Base-by-base conservation (phyloP, 2,329 filamentous ascomycete species). In the Verticillium isaacii region DNA sequence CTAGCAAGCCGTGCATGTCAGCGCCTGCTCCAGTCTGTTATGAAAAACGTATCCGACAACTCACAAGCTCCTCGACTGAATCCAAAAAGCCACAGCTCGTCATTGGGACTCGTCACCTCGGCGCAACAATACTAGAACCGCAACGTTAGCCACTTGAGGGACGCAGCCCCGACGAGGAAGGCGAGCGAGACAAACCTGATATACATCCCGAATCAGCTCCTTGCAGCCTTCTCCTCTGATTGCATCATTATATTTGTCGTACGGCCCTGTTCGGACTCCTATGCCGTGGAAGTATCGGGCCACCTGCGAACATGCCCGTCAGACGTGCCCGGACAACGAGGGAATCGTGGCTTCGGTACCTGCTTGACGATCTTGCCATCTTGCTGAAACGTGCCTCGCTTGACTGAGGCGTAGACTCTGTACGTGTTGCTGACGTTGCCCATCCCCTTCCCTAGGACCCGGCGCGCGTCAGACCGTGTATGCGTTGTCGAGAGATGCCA, bases 51-150 rank as follows among this genome's bases (percentile, higher is more conserved):
- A 23, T 23, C 0, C 0, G 5, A 23, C 14, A 17, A 5, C 14
- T 50, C 62, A 66, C 67, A 78, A 1, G 75, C 75, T 17, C 77
- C 77, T 54, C 75, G 71, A 36, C 74, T 74, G 63, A 75, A 75
- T 11, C 75, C 77, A 50, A 73, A 78, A 8, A 79, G 63, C 68
- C 73, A 78, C 1, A 78, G 62, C 61, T 79, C 75, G 62, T 78
- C 74, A 59, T 70, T 14, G 58, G 65, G 60, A 39, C 58, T 61
- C 29, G 15, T 57, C 15, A 64, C 59, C 25, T 62, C n/a, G 9
- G 23, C 19, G 7, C 59, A 64, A 14, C 58, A 63, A 17, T 63
- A 61, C 62, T 65, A 29, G 19, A 29, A 29, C 29, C 29, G 29
- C 29, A 29, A 29, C 29, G 29, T 29, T 29, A 29, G 29, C 29